phyloP scores from a whole-genome alignment of 129 eudicot species.

The Gnaphalium uliginosum region DNA sequence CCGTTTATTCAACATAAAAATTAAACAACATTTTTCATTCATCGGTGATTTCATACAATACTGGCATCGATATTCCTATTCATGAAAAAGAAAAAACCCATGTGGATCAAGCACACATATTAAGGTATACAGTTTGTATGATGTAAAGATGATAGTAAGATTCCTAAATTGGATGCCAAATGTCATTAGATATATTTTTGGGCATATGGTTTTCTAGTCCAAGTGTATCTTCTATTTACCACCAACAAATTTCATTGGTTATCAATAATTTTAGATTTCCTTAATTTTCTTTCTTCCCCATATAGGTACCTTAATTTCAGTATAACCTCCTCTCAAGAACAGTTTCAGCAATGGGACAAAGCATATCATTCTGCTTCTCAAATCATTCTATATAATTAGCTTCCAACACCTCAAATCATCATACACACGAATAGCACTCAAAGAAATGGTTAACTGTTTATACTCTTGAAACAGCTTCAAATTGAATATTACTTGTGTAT shows the following conservation, averaged over 20 bases:
- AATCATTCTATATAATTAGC: not conserved
- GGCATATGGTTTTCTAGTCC: conserved; percentile 12
- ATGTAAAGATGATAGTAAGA: not conserved
- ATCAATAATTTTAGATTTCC: conserved; percentile 13
- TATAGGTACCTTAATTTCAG: conserved; percentile 20
- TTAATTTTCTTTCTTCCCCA: conserved; percentile 15
- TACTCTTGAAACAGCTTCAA: not conserved
- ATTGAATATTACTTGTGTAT: not conserved
- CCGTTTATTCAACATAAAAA: too few relatives aligned
- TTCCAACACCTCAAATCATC: conserved; percentile 6
- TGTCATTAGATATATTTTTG: conserved; percentile 13
- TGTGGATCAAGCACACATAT: too few relatives aligned
- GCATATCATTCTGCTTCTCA: not conserved
- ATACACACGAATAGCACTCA: not conserved
- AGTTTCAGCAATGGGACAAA: conserved; percentile 5
- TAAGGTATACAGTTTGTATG: not conserved
- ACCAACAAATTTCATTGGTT: conserved; percentile 10
- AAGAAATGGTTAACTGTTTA: not conserved
- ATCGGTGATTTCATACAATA: too few relatives aligned
- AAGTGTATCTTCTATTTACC: conserved; percentile 15
- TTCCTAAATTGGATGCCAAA: conserved; percentile 13
- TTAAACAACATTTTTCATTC: too few relatives aligned
- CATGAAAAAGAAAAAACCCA: too few relatives aligned
- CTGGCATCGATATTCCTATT: too few relatives aligned
- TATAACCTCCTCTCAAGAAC: conserved; percentile 18